These are phyloP conservation scores for Pulveroboletus sp. DNA, from an alignment of 768 basidiomycete genomes.

Conservation along the genomic window DNA sequence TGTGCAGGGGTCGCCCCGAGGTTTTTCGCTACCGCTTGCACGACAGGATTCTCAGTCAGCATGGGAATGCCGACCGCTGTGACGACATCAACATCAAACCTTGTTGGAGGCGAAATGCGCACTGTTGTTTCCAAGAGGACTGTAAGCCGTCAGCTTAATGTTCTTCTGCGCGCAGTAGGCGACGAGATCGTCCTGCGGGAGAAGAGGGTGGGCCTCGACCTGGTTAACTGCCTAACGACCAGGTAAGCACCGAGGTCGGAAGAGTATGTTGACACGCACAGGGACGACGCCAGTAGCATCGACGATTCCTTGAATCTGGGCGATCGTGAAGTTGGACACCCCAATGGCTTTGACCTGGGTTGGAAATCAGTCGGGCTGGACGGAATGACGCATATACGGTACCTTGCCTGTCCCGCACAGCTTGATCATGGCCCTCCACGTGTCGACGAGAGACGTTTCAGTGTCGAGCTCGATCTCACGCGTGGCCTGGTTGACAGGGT, in stretches of 20 bases:
- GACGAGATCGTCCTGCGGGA: constrained; percentile 71
- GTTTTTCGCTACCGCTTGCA: constrained; percentile 59
- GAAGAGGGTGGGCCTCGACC: constrained; percentile 77
- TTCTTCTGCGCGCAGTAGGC: constrained; percentile 63
- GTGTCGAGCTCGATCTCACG: constrained; percentile 54
- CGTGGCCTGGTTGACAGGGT: constrained; percentile 44
- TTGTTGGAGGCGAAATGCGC: constrained; percentile 20
- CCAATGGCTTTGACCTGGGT: constrained; percentile 63
- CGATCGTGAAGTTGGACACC: constrained; percentile 77
- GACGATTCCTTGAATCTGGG: constrained; percentile 62
- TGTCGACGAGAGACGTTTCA: constrained; percentile 62
- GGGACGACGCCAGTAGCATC: constrained; percentile 70
- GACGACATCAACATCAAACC: background rate
- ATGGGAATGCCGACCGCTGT: constrained; percentile 57
- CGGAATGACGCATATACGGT: constrained; percentile 1
- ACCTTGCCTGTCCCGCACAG: constrained; percentile 70
- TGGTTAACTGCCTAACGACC: constrained; percentile 59
- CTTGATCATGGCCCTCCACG: constrained; percentile 77
- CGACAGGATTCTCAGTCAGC: constrained; percentile 62
- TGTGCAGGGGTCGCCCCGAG: constrained; percentile 70
- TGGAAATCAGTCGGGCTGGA: background rate
- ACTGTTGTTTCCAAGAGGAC: constrained; percentile 81
- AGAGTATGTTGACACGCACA: constrained; percentile 39
- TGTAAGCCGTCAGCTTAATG: constrained; percentile 69
- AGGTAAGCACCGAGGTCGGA: background rate